Percentiles rank a stretch among this genome's conserved stretches.
phyloP scores from a whole-genome alignment of 306 rosid genomes.

The Biancaea sappan region DNA sequence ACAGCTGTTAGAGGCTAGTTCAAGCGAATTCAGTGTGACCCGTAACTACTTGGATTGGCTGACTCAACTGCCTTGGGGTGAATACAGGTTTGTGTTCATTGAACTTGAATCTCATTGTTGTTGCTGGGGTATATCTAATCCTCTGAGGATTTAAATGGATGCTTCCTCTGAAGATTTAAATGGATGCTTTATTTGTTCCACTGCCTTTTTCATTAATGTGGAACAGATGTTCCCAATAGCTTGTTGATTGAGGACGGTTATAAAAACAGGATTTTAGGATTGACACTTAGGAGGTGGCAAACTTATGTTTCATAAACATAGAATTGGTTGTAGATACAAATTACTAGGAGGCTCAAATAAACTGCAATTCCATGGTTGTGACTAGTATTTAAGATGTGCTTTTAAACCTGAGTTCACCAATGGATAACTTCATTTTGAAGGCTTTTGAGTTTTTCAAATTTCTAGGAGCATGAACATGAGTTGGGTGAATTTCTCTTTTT shows the following conservation, averaged over 20 bases:
- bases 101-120: conserved; percentile 15
- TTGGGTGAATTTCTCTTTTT: background rate
- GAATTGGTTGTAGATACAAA: background rate
- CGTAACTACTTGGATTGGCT: conserved; percentile 99
- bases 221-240: conserved; percentile 10
- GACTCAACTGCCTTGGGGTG: conserved; percentile 98
- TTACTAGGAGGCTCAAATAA: background rate
- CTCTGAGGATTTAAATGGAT: conserved; percentile 15
- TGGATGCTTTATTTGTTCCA: too few species aligned
- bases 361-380: background rate
- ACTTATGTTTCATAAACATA: background rate
- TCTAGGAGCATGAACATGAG: background rate
- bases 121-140: conserved; percentile 12
- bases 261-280: background rate
- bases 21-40: conserved; percentile 97
- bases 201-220: conserved; percentile 10
- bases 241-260: conserved; percentile 14
- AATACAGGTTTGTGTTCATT: conserved; percentile 68
- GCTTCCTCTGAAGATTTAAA: too few species aligned
- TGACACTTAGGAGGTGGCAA: conserved; percentile 19
- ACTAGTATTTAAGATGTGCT: background rate
- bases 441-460: background rate
- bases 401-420: background rate
- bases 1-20: conserved; percentile 95
- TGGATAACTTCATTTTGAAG: background rate